Base-by-base conservation (phyloP, 257 asterid species). In the Linderniella brevidens region DNA sequence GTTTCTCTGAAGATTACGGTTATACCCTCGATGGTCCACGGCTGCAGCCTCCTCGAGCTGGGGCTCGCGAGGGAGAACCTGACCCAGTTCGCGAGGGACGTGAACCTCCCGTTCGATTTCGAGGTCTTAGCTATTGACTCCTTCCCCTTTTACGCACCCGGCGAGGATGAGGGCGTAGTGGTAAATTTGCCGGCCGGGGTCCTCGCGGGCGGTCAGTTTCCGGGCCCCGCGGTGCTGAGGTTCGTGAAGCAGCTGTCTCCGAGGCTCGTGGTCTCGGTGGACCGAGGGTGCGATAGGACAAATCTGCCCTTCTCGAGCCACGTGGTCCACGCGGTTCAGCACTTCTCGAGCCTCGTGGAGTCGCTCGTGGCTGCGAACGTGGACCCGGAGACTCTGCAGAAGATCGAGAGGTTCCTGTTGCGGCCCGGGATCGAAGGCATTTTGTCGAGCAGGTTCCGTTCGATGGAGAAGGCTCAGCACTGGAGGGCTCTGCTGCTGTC, bases 231-330 rank as follows among this genome's bases (percentile, higher is more conserved):
- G 53, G 68, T 90, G 55, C 92, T 90, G 14, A 74, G 77, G 8
- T 82, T 82, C 17, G 86, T 90, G 18, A 90, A 76, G 69, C 90
- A 75, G 48, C 43, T 90, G 38, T 72, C 77, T 0, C 96, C 99
- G 0, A 85, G 80, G 55, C 69, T 90, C 47, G 86, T 90, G 19
- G 99, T 90, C 5, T 85, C 96, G 16, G 68, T 79, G 8, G 99
- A 90, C 54, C 60, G 86, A 50, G 94, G 96, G 19, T 85, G 93
- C 51, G 93, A 90, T 32, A 58, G 99, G 43, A 79, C 88, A 1
- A 96, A 90, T 51, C 81, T 90, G n/a, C 87, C 94, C 1, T 90
- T 90, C 35, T 72, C 99, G 11, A 75, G 70, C 68, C 93, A 81
- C 48, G 64, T 85, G 13, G 70, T 82, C 48, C 94, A 81, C 17